Percentiles rank a stretch among this genome's conserved stretches.
phyloP scores from a whole-genome alignment of 1,284 basidiomycete species.

The Moesziomyces parantarcticus region DNA sequence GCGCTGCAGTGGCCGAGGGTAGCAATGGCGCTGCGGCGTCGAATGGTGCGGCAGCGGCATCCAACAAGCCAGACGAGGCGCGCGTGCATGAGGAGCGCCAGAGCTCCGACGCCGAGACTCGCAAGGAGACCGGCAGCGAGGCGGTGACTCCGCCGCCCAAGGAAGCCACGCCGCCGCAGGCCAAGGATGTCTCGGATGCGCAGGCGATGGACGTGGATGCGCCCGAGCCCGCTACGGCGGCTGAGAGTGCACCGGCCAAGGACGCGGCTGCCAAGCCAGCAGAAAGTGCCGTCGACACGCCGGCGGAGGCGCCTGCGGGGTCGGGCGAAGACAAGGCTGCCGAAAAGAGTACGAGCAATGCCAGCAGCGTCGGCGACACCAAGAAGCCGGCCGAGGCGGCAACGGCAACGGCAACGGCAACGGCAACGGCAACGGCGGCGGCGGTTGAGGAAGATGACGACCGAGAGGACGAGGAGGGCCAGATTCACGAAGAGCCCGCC shows the following conservation, averaged over 20 bases:
- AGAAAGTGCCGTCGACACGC: constrained; percentile 1
- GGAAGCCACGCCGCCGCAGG: constrained; percentile 16
- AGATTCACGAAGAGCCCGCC: constrained; percentile 6
- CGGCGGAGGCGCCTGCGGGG: constrained; percentile 2
- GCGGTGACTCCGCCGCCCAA: constrained; percentile 9
- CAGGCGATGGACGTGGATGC: constrained; percentile 28
- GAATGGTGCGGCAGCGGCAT: constrained; percentile 1
- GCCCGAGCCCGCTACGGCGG: constrained; percentile 4
- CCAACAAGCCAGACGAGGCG: constrained; percentile 6
- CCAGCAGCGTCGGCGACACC: not conserved
- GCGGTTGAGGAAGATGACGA: not conserved
- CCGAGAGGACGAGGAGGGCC: constrained; percentile 9
- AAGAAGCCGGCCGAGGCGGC: not conserved
- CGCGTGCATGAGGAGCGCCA: not conserved
- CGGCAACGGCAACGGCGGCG: too few species aligned
- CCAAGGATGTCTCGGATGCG: constrained; percentile 1
- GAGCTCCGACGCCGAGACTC: not conserved
- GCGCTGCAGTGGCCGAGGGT: not conserved
- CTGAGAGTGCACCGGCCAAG: not conserved
- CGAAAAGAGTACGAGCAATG: too few species aligned
- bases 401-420: too few species aligned
- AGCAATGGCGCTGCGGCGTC: not conserved
- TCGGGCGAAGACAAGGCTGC: not conserved
- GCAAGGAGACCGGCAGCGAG: constrained; percentile 5
- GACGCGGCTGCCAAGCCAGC: constrained; percentile 4